Evolutionary conservation across 169 alveolate species (phyloP).

Genomic region (Hepatocystis sp.): DNA sequence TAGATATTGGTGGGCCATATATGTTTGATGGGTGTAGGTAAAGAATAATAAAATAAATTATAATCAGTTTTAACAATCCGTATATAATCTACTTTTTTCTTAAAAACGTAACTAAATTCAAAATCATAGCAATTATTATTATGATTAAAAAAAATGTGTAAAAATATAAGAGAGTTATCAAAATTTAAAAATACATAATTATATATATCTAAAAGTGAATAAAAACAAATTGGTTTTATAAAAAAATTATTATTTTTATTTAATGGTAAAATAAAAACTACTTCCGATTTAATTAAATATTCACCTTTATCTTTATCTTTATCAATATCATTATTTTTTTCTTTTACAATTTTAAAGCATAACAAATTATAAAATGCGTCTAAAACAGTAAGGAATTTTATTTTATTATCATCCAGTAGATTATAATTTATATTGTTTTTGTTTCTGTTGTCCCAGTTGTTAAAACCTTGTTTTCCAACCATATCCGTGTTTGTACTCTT

Average conservation of each 20-base stretch:
- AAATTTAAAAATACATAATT: constrained; percentile 60
- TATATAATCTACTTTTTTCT: constrained; percentile 19
- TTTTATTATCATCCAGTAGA: too few relatives aligned
- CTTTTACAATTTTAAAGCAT: constrained; percentile 41
- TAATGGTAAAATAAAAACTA: constrained; percentile 46
- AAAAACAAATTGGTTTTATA: constrained; percentile 34
- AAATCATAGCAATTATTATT: constrained; percentile 47
- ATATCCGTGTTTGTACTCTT: not conserved
- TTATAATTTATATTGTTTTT: too few relatives aligned
- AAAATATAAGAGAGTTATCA: constrained; percentile 57
- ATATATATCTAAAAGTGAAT: constrained; percentile 54
- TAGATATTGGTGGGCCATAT: constrained; percentile 53
- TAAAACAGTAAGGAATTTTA: constrained; percentile 33
- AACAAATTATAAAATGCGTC: constrained; percentile 75
- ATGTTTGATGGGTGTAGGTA: constrained; percentile 57
- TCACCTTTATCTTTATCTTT: not conserved
- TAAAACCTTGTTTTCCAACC: not conserved
- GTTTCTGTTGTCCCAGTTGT: not conserved
- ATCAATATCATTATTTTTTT: constrained; percentile 5
- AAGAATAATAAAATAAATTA: constrained; percentile 23
- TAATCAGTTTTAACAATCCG: constrained; percentile 29
- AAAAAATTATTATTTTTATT: constrained; percentile 44
- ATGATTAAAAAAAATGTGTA: constrained; percentile 33
- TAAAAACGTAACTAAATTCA: constrained; percentile 12
- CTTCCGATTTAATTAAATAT: constrained; percentile 22